Percentiles rank a stretch among this genome's conserved stretches.
Conservation (phyloP, 2,329 filamentous ascomycete species). For the Botrytis elliptica region DNA sequence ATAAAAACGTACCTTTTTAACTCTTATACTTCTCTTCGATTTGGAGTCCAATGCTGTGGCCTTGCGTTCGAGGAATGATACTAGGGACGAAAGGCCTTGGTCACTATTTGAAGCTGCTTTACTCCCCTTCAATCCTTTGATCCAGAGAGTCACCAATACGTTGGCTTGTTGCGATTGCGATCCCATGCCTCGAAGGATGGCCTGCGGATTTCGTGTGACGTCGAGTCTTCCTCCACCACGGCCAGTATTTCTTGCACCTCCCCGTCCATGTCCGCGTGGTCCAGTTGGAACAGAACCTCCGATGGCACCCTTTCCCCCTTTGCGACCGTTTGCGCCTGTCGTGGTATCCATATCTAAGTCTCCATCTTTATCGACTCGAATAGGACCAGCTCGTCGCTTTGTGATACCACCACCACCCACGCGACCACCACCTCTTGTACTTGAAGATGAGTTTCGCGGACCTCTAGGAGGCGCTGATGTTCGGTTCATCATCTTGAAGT, state of each 20-base stretch:
- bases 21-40: constrained; percentile 51
- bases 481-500: constrained; percentile 25
- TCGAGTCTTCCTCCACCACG: constrained; percentile 39
- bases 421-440: constrained; percentile 39
- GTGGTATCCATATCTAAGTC: constrained; percentile 57
- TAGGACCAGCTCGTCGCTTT: constrained; percentile 44
- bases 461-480: constrained; percentile 32
- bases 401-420: constrained; percentile 46
- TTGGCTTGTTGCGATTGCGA: constrained; percentile 37
- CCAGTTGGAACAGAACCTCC: constrained; percentile 25
- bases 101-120: constrained; percentile 66
- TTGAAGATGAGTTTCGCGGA: constrained; percentile 32
- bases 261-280: constrained; percentile 31
- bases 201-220: constrained; percentile 31
- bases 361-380: constrained; percentile 57
- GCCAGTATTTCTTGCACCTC: constrained; percentile 37
- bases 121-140: constrained; percentile 66
- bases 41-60: constrained; percentile 54
- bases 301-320: constrained; percentile 33
- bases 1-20: constrained; percentile 76
- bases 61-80: constrained; percentile 71
- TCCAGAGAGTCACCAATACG: constrained; percentile 38
- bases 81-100: constrained; percentile 62
- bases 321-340: constrained; percentile 34
- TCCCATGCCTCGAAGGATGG: constrained; percentile 43